phyloP scores from a whole-genome alignment of 2,329 filamentous ascomycete species.

The Calonectria crousiana region DNA sequence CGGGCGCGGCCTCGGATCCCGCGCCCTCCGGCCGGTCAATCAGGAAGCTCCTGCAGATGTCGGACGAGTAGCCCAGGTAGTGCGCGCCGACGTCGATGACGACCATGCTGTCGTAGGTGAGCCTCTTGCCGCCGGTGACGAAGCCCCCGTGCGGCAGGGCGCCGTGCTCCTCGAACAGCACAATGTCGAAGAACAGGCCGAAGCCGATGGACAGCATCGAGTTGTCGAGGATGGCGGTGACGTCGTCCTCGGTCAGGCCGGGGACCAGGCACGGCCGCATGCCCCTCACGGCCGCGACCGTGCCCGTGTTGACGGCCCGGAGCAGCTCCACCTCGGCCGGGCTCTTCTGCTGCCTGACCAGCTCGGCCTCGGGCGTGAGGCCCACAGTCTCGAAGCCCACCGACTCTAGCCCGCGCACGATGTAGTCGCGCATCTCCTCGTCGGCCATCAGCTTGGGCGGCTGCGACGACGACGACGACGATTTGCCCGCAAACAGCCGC shows the following conservation, averaged over 20 bases:
- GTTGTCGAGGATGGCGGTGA: constrained; percentile 66
- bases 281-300: constrained; percentile 69
- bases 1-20: constrained; percentile 11
- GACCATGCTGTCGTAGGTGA: constrained; percentile 67
- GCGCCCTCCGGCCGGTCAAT: constrained; percentile 49
- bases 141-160: constrained; percentile 67
- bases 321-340: constrained; percentile 67
- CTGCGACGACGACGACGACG: not conserved
- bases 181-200: constrained; percentile 72
- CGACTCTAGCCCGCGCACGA: constrained; percentile 65
- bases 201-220: constrained; percentile 67
- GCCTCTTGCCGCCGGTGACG: constrained; percentile 61
- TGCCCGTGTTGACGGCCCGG: constrained; percentile 73
- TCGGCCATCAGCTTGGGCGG: constrained; percentile 69
- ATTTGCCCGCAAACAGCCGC: constrained; percentile 49
- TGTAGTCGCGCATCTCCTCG: constrained; percentile 74
- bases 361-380: constrained; percentile 65
- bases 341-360: constrained; percentile 70
- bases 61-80: constrained; percentile 72
- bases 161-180: constrained; percentile 70
- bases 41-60: constrained; percentile 74
- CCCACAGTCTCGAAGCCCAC: constrained; percentile 69
- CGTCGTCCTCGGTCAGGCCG: constrained; percentile 69
- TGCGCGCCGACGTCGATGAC: constrained; percentile 74
- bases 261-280: constrained; percentile 68